Percentiles rank a stretch among this genome's conserved stretches.
phyloP scores from a whole-genome alignment of 78 protist species.

The Dictyostelium intermedium region DNA sequence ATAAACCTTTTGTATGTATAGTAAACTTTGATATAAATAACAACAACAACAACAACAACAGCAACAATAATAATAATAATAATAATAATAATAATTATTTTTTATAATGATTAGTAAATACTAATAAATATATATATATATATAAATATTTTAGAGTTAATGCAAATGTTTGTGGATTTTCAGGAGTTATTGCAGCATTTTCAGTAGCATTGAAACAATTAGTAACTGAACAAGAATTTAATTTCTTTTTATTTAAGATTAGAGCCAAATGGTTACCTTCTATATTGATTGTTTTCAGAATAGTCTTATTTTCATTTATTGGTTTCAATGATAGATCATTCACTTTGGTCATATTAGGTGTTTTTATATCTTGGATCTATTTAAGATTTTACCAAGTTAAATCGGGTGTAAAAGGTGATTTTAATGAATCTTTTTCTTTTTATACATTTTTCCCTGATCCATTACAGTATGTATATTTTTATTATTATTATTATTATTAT shows the following conservation, averaged over 20 bases:
- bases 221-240: constrained; percentile 31
- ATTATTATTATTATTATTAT: not conserved
- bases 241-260: not conserved
- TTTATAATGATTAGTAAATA: too few species aligned
- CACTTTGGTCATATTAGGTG: constrained; percentile 24
- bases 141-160: too few species aligned
- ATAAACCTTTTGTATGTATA: not conserved
- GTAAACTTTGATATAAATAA: too few species aligned
- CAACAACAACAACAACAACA: too few species aligned
- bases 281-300: not conserved
- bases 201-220: constrained; percentile 55
- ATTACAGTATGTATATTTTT: constrained; percentile 35
- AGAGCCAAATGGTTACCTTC: constrained; percentile 25
- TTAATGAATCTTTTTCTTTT: constrained; percentile 58
- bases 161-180: constrained; percentile 55
- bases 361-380: constrained; percentile 31
- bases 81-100: too few species aligned
- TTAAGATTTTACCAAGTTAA: constrained; percentile 70
- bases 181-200: constrained; percentile 50
- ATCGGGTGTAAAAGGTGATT: constrained; percentile 54
- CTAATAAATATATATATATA: not conserved
- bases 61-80: too few species aligned
- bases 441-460: constrained; percentile 71
- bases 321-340: not conserved
- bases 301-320: constrained; percentile 2